Conservation (phyloP, 768 basidiomycete genomes). For the Strobilomyces echinocephalus region DNA sequence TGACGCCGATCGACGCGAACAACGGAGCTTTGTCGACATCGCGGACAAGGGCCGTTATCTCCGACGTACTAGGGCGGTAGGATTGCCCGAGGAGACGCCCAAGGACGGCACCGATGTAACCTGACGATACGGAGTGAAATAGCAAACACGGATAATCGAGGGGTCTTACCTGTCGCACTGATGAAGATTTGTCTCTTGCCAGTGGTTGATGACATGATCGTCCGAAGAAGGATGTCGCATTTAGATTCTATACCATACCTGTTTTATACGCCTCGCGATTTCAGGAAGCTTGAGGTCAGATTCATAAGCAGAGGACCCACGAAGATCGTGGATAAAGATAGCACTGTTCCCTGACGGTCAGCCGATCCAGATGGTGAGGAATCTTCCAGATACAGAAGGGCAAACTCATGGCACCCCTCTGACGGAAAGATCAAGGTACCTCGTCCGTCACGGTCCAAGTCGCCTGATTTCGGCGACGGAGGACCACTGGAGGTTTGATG, state of each 20-base stretch:
- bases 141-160: not conserved
- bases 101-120: slow-evolving; percentile 29
- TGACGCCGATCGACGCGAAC: slow-evolving; percentile 18
- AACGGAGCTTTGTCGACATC: slow-evolving; percentile 15
- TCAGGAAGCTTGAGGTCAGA: too few species aligned
- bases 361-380: too few species aligned
- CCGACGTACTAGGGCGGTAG: not conserved
- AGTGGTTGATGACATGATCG: slow-evolving; percentile 5
- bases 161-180: slow-evolving; percentile 41
- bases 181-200: slow-evolving; percentile 34
- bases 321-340: too few species aligned
- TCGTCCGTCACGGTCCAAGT: too few species aligned
- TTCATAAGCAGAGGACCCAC: not conserved
- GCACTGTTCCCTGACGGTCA: too few species aligned
- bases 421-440: too few species aligned
- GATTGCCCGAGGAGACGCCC: slow-evolving; percentile 20
- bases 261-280: not conserved
- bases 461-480: too few species aligned
- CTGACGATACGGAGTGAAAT: slow-evolving; percentile 3
- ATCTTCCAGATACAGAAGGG: too few species aligned
- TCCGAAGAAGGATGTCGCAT: not conserved
- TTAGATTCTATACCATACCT: not conserved
- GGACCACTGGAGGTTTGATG: too few species aligned
- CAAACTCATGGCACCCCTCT: too few species aligned
- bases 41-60: slow-evolving; percentile 23